Conservation (phyloP, 495 filamentous ascomycete species). For the Rhizodiscina lignyota region DNA sequence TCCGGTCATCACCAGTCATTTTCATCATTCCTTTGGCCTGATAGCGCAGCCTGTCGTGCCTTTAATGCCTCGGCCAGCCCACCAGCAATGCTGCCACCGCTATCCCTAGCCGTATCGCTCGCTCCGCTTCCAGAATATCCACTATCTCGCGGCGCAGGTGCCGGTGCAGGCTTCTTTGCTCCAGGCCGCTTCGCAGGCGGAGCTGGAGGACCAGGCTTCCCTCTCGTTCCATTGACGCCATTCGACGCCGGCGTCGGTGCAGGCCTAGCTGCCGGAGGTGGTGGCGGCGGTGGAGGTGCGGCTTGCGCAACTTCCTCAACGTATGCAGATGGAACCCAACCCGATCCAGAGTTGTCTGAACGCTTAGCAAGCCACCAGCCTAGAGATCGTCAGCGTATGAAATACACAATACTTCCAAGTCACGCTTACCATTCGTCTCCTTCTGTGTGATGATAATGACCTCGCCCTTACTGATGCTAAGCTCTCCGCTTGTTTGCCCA, state of each 20-base stretch:
- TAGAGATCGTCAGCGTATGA: constrained; percentile 18
- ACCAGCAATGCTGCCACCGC: constrained; percentile 50
- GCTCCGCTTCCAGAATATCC: constrained; percentile 47
- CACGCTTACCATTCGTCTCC: constrained; percentile 67
- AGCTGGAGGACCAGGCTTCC: constrained; percentile 61
- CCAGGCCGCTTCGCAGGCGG: constrained; percentile 79
- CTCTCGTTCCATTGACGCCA: constrained; percentile 30
- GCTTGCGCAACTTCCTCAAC: constrained; percentile 48
- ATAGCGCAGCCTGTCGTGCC: constrained; percentile 56
- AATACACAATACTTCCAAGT: no score
- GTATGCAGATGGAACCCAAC: constrained; percentile 88
- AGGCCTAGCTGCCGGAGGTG: constrained; percentile 20
- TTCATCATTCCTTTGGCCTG: constrained; percentile 43
- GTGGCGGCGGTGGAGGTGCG: constrained; percentile 20
- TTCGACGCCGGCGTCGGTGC: constrained; percentile 32
- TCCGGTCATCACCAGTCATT: constrained; percentile 55
- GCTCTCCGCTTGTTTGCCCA: constrained; percentile 61
- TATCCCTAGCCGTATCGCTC: constrained; percentile 42
- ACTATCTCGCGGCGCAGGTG: constrained; percentile 37
- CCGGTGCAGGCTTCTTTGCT: constrained; percentile 44
- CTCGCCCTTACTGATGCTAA: constrained; percentile 60
- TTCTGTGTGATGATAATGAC: constrained; percentile 75
- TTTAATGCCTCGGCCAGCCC: constrained; percentile 71
- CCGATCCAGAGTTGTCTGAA: constrained; percentile 42
- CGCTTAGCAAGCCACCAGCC: constrained; percentile 92